phyloP scores from a whole-genome alignment of 2,329 filamentous ascomycete species.

The Scedosporium dehoogii region DNA sequence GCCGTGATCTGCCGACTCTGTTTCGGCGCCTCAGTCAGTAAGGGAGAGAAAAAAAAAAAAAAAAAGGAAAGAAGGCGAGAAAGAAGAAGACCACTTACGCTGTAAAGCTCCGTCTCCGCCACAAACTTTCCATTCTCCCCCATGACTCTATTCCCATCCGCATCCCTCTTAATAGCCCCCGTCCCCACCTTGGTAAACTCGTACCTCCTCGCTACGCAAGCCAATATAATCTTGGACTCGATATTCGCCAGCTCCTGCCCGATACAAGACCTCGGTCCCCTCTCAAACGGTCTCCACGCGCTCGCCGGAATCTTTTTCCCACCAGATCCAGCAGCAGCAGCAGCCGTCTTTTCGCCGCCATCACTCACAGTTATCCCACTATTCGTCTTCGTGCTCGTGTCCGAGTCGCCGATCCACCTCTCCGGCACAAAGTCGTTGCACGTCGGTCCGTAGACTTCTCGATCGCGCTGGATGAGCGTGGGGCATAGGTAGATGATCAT shows the following conservation, averaged over 20 bases:
- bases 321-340: background rate
- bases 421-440: constrained; percentile 28
- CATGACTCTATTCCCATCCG: constrained; percentile 8
- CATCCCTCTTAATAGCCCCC: constrained; percentile 10
- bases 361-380: background rate
- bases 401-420: constrained; percentile 20
- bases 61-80: background rate
- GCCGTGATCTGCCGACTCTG: constrained; percentile 12
- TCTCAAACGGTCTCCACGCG: constrained; percentile 43
- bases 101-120: constrained; percentile 10
- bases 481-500: constrained; percentile 24
- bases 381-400: background rate
- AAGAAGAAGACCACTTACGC: constrained; percentile 7
- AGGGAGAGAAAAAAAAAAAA: no score
- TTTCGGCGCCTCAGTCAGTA: background rate
- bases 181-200: constrained; percentile 13
- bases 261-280: constrained; percentile 43
- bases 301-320: constrained; percentile 13
- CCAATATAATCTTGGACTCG: constrained; percentile 39
- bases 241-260: constrained; percentile 45
- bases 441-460: constrained; percentile 22
- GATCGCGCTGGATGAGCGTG: constrained; percentile 24
- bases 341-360: background rate
- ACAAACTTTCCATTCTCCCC: constrained; percentile 11
- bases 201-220: constrained; percentile 11